Conservation (phyloP, 2,329 filamentous ascomycete genomes). For the Ceratocystis cubensis region DNA sequence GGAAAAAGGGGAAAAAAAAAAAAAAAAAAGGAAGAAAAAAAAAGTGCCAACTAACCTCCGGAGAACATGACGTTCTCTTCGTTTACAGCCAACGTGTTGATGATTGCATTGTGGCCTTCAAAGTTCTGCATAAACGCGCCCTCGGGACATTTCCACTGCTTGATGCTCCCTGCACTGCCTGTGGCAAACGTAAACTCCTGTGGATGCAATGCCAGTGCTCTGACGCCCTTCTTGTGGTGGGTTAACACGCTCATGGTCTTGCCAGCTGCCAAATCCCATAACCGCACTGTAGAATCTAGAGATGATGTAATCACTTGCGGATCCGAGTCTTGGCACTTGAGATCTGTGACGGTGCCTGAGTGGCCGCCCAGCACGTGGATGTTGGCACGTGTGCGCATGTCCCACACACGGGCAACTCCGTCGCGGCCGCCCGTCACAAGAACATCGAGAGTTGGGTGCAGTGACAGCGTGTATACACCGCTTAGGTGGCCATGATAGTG, state of each 20-base stretch:
- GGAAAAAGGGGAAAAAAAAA: background rate
- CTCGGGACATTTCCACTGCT: slow-evolving; percentile 98
- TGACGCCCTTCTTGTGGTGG: slow-evolving; percentile 96
- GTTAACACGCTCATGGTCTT: slow-evolving; percentile 94
- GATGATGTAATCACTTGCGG: slow-evolving; percentile 92
- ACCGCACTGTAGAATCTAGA: slow-evolving; percentile 75
- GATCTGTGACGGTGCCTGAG: slow-evolving; percentile 75
- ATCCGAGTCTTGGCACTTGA: slow-evolving; percentile 90
- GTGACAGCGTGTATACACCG: slow-evolving; percentile 80
- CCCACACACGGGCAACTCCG: slow-evolving; percentile 91
- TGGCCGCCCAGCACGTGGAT: slow-evolving; percentile 88
- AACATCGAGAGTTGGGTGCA: slow-evolving; percentile 93
- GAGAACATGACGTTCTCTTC: slow-evolving; percentile 92
- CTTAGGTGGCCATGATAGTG: slow-evolving; percentile 96
- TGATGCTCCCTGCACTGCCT: slow-evolving; percentile 84
- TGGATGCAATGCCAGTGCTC: slow-evolving; percentile 72
- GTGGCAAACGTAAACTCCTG: slow-evolving; percentile 93
- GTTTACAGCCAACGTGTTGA: slow-evolving; percentile 88
- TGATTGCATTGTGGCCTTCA: slow-evolving; percentile 88
- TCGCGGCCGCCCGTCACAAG: slow-evolving; percentile 90
- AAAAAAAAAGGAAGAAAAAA: background rate
- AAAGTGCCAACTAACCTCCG: slow-evolving; percentile 41
- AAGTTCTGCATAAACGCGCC: slow-evolving; percentile 99
- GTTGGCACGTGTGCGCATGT: slow-evolving; percentile 93
- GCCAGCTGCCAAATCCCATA: slow-evolving; percentile 93